A percentile compares a stretch with the other conserved stretches of the same genome.
Conservation (phyloP, 306 rosid species). For the Acacia crassicarpa region DNA sequence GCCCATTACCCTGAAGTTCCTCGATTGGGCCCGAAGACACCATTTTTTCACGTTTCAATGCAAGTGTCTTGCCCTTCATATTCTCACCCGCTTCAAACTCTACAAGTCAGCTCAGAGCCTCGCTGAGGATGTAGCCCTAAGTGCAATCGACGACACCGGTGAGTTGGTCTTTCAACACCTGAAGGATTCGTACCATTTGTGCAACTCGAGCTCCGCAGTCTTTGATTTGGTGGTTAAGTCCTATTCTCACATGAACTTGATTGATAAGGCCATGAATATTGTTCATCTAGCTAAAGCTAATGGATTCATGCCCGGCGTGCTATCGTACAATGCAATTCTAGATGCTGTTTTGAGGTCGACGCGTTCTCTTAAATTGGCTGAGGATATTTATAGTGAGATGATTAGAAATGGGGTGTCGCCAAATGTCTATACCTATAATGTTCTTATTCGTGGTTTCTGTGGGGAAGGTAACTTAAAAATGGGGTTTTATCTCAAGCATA, state of each 20-base stretch:
- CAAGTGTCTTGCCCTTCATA: constrained; percentile 82
- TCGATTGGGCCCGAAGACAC: constrained; percentile 60
- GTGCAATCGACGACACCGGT: constrained; percentile 42
- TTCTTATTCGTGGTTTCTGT: constrained; percentile 72
- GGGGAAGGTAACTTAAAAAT: constrained; percentile 49
- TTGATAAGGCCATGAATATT: constrained; percentile 51
- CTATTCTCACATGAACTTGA: constrained; percentile 52
- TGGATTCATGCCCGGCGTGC: constrained; percentile 66
- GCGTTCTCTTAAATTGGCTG: constrained; percentile 41
- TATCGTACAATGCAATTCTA: constrained; percentile 69
- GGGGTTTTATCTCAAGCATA: constrained; percentile 48
- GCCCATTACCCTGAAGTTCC: constrained; percentile 54
- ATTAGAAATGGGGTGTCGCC: constrained; percentile 57
- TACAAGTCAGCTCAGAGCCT: constrained; percentile 70
- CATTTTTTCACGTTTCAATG: constrained; percentile 57
- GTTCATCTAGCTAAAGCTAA: constrained; percentile 54
- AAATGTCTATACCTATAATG: constrained; percentile 71
- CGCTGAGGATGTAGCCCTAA: constrained; percentile 57
- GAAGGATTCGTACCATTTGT: constrained; percentile 49
- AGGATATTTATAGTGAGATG: constrained; percentile 64
- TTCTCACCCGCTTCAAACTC: constrained; percentile 80
- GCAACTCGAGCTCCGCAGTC: constrained; percentile 68
- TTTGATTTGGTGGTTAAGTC: constrained; percentile 76
- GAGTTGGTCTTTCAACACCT: constrained; percentile 54
- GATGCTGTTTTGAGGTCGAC: constrained; percentile 50